Evolutionary conservation across 768 basidiomycete species (phyloP), one percentile per base, ranked within the genome.

Genomic region (Coprinellus micaceus): DNA sequence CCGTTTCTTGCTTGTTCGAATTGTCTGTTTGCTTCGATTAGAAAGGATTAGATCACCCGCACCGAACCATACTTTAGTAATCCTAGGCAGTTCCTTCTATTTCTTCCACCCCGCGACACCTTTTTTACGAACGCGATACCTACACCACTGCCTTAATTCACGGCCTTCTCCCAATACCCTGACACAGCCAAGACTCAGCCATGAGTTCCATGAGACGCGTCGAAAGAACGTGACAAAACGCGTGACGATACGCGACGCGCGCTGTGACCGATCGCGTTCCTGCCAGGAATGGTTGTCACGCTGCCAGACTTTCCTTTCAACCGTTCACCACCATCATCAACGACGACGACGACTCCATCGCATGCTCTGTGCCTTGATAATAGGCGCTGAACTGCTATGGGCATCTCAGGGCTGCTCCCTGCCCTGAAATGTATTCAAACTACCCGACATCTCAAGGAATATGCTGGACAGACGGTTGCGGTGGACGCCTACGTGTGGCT

Each of bases 401-500:
- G 96, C 26, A 98, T 98, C 56, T 81, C 85, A 56, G 96, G 96
- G 12, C 80, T 98, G 19, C 74, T 98, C 30, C 91, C 94, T 29
- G 81, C 96, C 24, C 82, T 98, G 60, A 95, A 94, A 77, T 83
- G 91, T 41, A 95, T 97, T 36, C 91, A 95, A 65, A 82, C 80
- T 53, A 82, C 80, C 56, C 82, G 77, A 56, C 87, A 91, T 62
- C 80, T 98, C 53, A 87, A 85, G 2, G 90, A 94, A 55, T 93
- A 88, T 66, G 71, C 82, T 45, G 94, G 91, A 13, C 84, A 94
- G 67, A 91, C 86, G 2, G 72, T 98, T 33, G 96, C 91, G 0
- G 86, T 98, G 39, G 96, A 98, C 74, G 95, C 86, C 40, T 99
- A 99, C 69, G 94, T 94, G 55, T 94, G 92, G 92, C 75, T 95